A percentile compares a stretch with the other conserved stretches of the same genome.
Conservation (phyloP, 2,329 filamentous ascomycete species). For the Aspergillus aculeatus region DNA sequence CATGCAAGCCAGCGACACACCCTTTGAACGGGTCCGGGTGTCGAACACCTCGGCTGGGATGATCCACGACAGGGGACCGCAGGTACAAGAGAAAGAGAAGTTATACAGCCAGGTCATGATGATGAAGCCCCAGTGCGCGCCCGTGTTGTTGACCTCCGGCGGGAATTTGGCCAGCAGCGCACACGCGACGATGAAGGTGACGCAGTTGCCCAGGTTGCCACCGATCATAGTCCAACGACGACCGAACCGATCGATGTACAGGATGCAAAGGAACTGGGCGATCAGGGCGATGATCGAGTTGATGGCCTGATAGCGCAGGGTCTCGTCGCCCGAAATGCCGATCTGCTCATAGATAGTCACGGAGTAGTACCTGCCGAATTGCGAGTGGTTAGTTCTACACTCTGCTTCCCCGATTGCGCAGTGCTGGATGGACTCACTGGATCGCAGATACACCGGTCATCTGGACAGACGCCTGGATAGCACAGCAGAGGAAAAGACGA, state of each 20-base stretch:
- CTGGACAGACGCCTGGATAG: conserved; percentile 69
- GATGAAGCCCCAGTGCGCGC: conserved; percentile 60
- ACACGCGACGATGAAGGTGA: conserved; percentile 70
- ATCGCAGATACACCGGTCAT: conserved; percentile 76
- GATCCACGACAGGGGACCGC: conserved; percentile 65
- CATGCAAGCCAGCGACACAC: conserved; percentile 74
- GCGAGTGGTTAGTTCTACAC: neutral
- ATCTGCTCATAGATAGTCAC: conserved; percentile 67
- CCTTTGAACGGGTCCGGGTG: conserved; percentile 70
- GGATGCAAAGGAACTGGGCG: conserved; percentile 66
- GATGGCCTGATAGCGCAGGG: conserved; percentile 74
- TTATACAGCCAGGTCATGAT: conserved; percentile 77
- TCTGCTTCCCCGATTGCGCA: no score
- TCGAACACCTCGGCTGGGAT: conserved; percentile 70
- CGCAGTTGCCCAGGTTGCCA: conserved; percentile 69
- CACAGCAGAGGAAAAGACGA: conserved; percentile 66
- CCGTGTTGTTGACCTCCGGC: conserved; percentile 48
- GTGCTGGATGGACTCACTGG: conserved; percentile 44
- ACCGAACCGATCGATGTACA: conserved; percentile 65
- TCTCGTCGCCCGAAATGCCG: conserved; percentile 63
- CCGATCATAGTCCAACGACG: conserved; percentile 70
- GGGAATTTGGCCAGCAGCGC: conserved; percentile 61
- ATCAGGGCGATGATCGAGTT: conserved; percentile 69
- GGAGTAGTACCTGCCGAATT: conserved; percentile 58
- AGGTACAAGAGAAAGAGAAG: conserved; percentile 70